Evolutionary conservation across 768 basidiomycete species (phyloP), one percentile per base, ranked within the genome.

Genomic region (Tephrocybe sp.): DNA sequence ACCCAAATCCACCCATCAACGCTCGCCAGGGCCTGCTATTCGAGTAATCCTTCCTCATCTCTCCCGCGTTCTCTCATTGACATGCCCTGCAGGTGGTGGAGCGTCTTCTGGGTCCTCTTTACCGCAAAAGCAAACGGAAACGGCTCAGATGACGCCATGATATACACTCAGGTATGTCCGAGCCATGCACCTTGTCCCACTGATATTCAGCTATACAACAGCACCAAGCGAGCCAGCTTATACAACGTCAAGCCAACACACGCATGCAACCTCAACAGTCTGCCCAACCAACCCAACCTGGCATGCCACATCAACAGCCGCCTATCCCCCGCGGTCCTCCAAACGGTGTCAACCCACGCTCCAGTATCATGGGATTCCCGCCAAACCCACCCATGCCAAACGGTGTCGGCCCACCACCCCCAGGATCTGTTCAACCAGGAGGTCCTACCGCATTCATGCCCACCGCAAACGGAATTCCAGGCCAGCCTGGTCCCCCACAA

Each of bases 71-170:
- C 38, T 38, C 51, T 45, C 56, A 29, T 29, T 29, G 27, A 46
- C 43, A 56, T 47, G 50, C 24, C 7, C 42, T 18, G 24, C 56
- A 90, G 88, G 63, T 91, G 89, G 89, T 91, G 89, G 89, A 86
- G 82, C 57, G 89, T 91, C 19, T 91, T 91, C 59, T 91, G 89
- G 89, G 83, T 89, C 0, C 70, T 91, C 13, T 91, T 91, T 63
- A 82, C 83, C 11, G 87, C 88, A 39, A 91, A 91, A 67, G 87
- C 84, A 54, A 84, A 76, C 42, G 79, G 79, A 24, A 63, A 61
- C 8, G 83, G 81, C 16, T 63, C 81, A n/a, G 86, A 88, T 1
- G 87, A 90, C 55, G 88, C 85, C 19, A 56, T 88, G 63, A 50
- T 83, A 29, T 90, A 89, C 62, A 82, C 78, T 0, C 82, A 85